phyloP scores from a whole-genome alignment of 441 rosid species.

The Pelargonium fulgidum region DNA sequence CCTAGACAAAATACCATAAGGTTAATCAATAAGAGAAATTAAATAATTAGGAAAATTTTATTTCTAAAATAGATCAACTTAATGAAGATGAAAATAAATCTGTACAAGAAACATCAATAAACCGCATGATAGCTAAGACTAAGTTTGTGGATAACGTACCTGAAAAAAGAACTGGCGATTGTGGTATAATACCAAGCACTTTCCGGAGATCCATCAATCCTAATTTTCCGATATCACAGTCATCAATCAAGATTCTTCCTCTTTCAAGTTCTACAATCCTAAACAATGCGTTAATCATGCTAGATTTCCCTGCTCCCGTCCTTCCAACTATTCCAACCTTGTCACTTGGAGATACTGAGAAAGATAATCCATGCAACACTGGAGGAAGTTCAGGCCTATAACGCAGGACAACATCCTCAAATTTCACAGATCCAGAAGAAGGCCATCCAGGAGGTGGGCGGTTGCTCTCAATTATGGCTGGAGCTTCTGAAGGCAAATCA shows the following conservation, averaged over 20 bases:
- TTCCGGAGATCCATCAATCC: constrained; percentile 80
- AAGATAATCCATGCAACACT: constrained; percentile 73
- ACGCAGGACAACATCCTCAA: constrained; percentile 78
- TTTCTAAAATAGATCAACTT: neutral
- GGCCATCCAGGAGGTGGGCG: constrained; percentile 95
- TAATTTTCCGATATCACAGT: constrained; percentile 56
- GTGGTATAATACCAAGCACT: constrained; percentile 91
- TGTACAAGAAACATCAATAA: neutral
- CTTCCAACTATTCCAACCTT: constrained; percentile 93
- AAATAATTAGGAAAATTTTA: neutral
- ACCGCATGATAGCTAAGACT: neutral
- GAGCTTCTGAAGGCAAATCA: constrained; percentile 83
- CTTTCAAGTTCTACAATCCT: constrained; percentile 81
- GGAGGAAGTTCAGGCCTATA: constrained; percentile 88
- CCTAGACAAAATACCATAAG: constrained; percentile 37
- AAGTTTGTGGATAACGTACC: constrained; percentile 36
- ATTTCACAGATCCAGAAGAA: constrained; percentile 72
- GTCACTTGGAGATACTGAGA: constrained; percentile 60
- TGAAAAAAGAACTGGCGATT: constrained; percentile 90
- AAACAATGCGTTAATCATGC: constrained; percentile 83
- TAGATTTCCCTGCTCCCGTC: constrained; percentile 95
- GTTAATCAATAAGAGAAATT: constrained; percentile 1
- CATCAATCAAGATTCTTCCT: constrained; percentile 76
- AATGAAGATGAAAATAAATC: neutral
- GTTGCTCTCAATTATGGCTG: constrained; percentile 54